A percentile compares a stretch with the other conserved stretches of the same genome.
Evolutionary conservation across 805 yeast species (phyloP).

Genomic region (Diddensiella santjacobensis): DNA sequence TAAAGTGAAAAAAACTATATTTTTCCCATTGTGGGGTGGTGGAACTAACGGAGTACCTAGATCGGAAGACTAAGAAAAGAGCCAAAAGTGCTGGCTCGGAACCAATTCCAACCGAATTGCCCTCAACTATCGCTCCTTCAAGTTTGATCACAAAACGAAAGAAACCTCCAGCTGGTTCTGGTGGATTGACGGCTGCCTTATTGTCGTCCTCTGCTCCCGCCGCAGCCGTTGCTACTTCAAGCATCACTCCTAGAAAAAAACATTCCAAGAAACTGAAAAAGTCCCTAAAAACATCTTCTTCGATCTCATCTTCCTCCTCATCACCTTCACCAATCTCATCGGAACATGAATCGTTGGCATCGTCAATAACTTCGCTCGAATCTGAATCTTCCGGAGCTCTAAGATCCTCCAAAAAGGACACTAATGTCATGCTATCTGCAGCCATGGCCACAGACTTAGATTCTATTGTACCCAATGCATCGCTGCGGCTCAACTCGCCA

Average conservation of each 20-base stretch:
- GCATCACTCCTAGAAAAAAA: no score
- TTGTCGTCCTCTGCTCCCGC: slow-evolving; percentile 13
- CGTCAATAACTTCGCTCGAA: not conserved
- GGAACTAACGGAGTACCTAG: slow-evolving; percentile 4
- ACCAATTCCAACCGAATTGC: slow-evolving; percentile 9
- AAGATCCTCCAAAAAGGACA: slow-evolving; percentile 2
- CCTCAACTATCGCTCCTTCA: slow-evolving; percentile 23
- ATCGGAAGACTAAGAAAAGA: slow-evolving; percentile 13
- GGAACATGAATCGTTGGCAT: slow-evolving; percentile 2
- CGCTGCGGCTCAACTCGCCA: not conserved
- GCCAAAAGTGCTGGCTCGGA: slow-evolving; percentile 18
- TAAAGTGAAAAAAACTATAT: not conserved
- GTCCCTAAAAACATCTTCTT: not conserved
- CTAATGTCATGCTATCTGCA: slow-evolving; percentile 14
- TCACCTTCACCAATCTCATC: slow-evolving; percentile 5
- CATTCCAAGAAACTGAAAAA: not conserved
- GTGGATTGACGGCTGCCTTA: slow-evolving; percentile 10
- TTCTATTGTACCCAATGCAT: not conserved
- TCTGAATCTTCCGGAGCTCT: slow-evolving; percentile 3
- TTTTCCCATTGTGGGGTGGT: not conserved
- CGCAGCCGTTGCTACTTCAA: slow-evolving; percentile 5
- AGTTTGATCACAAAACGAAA: slow-evolving; percentile 21
- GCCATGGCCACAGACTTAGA: not conserved
- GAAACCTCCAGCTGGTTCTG: slow-evolving; percentile 16
- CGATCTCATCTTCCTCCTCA: slow-evolving; percentile 14